Percentiles rank a stretch among this genome's conserved stretches.
phyloP scores from a whole-genome alignment of 768 basidiomycete genomes.

The Boletellus ananas region DNA sequence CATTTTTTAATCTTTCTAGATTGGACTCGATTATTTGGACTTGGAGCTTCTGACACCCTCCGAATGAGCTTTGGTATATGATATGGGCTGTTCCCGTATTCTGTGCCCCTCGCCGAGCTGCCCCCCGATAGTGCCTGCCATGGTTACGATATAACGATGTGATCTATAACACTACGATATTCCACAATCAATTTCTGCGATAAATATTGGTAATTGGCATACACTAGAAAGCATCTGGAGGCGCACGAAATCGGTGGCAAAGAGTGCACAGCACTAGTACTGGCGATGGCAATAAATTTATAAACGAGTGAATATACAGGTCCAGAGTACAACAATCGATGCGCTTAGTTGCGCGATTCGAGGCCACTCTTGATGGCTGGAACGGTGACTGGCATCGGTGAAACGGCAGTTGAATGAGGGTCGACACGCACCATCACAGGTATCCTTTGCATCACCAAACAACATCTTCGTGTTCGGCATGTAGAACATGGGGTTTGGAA shows the following conservation, averaged over 20 bases:
- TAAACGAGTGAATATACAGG: slow-evolving; percentile 21
- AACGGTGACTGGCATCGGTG: neutral
- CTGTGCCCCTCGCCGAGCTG: slow-evolving; percentile 4
- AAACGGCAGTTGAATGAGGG: neutral
- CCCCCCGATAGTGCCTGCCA: slow-evolving; percentile 3
- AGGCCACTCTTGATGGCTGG: slow-evolving; percentile 61
- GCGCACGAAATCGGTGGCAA: neutral
- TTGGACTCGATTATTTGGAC: slow-evolving; percentile 26
- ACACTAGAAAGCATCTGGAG: neutral
- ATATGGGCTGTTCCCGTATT: slow-evolving; percentile 20
- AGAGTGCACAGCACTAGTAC: neutral
- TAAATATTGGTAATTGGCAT: slow-evolving; percentile 6
- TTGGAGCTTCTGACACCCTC: slow-evolving; percentile 11
- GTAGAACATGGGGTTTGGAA: slow-evolving; percentile 93
- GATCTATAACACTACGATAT: slow-evolving; percentile 27
- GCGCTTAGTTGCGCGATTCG: slow-evolving; percentile 32
- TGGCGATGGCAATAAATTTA: slow-evolving; percentile 9
- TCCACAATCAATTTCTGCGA: slow-evolving; percentile 10
- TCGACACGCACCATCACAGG: slow-evolving; percentile 66
- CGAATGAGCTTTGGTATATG: slow-evolving; percentile 17
- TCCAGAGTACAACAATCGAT: slow-evolving; percentile 11
- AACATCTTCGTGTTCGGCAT: slow-evolving; percentile 89
- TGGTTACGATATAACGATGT: slow-evolving; percentile 27
- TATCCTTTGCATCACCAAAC: slow-evolving; percentile 89
- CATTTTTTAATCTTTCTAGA: slow-evolving; percentile 22